Conservation (phyloP, 2,329 filamentous ascomycete species). For the Dactylonectria macrodidyma region DNA sequence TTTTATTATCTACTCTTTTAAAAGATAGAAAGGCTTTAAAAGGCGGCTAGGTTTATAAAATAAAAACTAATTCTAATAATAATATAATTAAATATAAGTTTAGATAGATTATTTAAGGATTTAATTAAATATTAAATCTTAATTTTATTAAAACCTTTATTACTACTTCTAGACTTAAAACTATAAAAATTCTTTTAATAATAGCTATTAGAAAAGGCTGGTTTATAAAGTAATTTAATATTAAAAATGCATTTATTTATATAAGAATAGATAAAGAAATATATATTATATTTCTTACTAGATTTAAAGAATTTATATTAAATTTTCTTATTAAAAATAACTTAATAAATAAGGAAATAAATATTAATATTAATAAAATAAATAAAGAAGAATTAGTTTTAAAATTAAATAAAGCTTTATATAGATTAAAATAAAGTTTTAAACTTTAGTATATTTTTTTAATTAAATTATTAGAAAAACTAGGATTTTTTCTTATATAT, state of each 20-base stretch:
- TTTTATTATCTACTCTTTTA: too few relatives aligned
- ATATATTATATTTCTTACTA: neutral
- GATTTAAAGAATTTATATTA: neutral
- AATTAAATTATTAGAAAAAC: too few relatives aligned
- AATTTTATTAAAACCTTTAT: too few relatives aligned
- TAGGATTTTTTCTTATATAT: too few relatives aligned
- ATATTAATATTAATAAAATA: neutral
- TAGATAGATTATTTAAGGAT: neutral
- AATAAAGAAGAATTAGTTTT: too few relatives aligned
- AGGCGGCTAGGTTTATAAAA: neutral
- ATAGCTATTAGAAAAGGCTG: too few relatives aligned
- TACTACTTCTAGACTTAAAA: too few relatives aligned
- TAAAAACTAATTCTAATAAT: neutral
- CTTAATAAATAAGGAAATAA: neutral
- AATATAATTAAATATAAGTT: neutral
- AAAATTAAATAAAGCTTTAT: constrained; percentile 4
- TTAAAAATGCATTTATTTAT: too few relatives aligned
- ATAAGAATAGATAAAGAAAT: neutral
- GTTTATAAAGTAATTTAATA: too few relatives aligned
- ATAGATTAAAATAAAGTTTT: neutral
- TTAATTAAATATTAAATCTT: neutral
- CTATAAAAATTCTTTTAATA: neutral
- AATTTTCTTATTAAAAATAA: neutral
- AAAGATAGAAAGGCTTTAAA: too few relatives aligned
- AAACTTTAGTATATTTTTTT: neutral